Evolutionary conservation across 176 grass and related monocot species (phyloP).

Genomic region (Pontederia crassipes): DNA sequence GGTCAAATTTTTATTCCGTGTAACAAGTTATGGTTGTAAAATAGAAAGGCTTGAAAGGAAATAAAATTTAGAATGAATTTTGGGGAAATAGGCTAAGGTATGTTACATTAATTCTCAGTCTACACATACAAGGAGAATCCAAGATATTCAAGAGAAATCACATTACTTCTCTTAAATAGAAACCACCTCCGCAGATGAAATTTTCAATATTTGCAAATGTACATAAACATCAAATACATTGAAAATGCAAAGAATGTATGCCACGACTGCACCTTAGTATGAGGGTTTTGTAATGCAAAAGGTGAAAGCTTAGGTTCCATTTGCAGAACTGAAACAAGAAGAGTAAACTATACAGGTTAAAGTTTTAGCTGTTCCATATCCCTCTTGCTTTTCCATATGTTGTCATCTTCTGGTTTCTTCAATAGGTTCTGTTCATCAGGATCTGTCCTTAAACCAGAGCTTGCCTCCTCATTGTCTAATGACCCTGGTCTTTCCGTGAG

Average conservation of each 20-base stretch:
- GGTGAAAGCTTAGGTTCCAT: background rate
- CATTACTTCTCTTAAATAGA: no score
- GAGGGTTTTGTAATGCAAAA: background rate
- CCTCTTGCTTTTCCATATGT: constrained; percentile 9
- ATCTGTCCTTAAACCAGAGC: constrained; percentile 36
- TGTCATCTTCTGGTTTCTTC: background rate
- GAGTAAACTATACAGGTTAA: constrained; percentile 14
- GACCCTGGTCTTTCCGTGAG: constrained; percentile 70
- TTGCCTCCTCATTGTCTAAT: constrained; percentile 51
- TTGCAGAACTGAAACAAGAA: background rate
- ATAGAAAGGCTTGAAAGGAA: no score
- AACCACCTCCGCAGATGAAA: no score
- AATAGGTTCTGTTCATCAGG: constrained; percentile 15
- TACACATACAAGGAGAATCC: no score
- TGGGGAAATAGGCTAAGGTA: no score
- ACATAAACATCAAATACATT: no score
- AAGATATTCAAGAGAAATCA: no score
- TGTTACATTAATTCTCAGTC: no score
- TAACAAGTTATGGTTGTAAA: no score
- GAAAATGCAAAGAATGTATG: background rate
- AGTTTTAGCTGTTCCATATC: constrained; percentile 40
- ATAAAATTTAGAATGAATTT: no score
- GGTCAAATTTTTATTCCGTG: no score
- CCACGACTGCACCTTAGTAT: background rate
- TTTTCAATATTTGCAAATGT: no score